phyloP scores from a whole-genome alignment of 2,329 filamentous ascomycete genomes.

The Fusarium armeniacum region DNA sequence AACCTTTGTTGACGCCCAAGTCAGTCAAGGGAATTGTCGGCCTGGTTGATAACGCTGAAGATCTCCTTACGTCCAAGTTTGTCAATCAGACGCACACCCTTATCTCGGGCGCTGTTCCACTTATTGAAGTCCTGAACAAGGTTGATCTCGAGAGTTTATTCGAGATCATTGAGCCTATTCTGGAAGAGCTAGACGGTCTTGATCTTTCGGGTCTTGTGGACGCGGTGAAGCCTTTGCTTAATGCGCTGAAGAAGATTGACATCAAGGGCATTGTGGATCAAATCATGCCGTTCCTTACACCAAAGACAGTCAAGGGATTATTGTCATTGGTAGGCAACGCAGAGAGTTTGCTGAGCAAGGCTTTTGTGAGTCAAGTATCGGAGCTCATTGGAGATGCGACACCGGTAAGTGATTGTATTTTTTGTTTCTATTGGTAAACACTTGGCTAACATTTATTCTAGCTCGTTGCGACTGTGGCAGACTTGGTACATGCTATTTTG shows the following conservation, averaged over 20 bases:
- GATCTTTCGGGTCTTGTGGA: conserved; percentile 55
- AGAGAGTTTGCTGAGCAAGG: conserved; percentile 54
- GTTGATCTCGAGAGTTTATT: conserved; percentile 58
- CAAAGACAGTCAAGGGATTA: conserved; percentile 55
- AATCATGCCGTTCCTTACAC: conserved; percentile 58
- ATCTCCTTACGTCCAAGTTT: conserved; percentile 56
- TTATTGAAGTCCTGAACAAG: conserved; percentile 54
- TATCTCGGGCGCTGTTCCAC: conserved; percentile 55
- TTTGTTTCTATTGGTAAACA: no score
- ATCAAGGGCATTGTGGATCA: conserved; percentile 55
- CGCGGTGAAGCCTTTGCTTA: conserved; percentile 55
- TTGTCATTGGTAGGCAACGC: conserved; percentile 55
- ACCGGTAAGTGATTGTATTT: conserved; percentile 30
- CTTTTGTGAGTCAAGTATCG: conserved; percentile 59
- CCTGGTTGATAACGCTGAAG: conserved; percentile 56
- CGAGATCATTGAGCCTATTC: conserved; percentile 54
- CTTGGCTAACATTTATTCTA: conserved; percentile 14
- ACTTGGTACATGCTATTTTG: conserved; percentile 53
- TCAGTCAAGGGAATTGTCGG: conserved; percentile 55
- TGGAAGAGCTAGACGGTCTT: conserved; percentile 54
- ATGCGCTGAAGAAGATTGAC: conserved; percentile 57
- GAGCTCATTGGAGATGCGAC: conserved; percentile 56
- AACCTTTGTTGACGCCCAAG: conserved; percentile 54
- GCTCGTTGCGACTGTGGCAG: conserved; percentile 54
- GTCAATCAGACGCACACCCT: conserved; percentile 59